phyloP scores from a whole-genome alignment of 2,329 filamentous ascomycete species.

The Talaromyces funiculosus region DNA sequence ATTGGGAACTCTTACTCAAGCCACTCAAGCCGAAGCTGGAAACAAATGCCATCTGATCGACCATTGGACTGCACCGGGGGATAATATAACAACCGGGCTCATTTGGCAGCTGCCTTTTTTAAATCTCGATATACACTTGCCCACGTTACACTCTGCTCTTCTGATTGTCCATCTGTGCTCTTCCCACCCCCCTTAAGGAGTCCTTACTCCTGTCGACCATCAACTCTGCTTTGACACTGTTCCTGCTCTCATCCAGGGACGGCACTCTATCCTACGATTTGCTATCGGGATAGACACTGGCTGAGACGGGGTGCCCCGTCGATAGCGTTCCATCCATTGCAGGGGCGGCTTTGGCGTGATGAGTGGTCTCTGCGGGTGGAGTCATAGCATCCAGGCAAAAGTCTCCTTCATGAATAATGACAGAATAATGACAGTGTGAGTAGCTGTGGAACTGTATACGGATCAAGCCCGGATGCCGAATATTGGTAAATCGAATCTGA shows the following conservation, averaged over 20 bases:
- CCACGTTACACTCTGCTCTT: background rate
- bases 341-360: background rate
- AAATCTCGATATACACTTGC: background rate
- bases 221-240: background rate
- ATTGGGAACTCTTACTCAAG: background rate
- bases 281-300: background rate
- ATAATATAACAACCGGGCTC: background rate
- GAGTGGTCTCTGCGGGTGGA: background rate
- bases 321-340: background rate
- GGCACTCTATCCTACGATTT: background rate
- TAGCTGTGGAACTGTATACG: background rate
- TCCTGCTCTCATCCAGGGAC: background rate
- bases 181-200: background rate
- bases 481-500: background rate
- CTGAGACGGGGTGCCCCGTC: background rate
- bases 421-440: background rate
- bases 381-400: background rate
- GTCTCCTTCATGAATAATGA: background rate
- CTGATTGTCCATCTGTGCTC: background rate
- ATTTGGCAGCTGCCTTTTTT: background rate
- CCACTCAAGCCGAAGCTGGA: constrained; percentile 7
- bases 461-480: background rate
- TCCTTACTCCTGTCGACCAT: background rate
- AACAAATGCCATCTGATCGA: background rate
- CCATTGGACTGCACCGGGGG: background rate